A percentile compares a stretch with the other conserved stretches of the same genome.
These are phyloP conservation scores for Jackrogersella minutella DNA, from an alignment of 495 filamentous ascomycete genomes.

Conservation along the genomic window DNA sequence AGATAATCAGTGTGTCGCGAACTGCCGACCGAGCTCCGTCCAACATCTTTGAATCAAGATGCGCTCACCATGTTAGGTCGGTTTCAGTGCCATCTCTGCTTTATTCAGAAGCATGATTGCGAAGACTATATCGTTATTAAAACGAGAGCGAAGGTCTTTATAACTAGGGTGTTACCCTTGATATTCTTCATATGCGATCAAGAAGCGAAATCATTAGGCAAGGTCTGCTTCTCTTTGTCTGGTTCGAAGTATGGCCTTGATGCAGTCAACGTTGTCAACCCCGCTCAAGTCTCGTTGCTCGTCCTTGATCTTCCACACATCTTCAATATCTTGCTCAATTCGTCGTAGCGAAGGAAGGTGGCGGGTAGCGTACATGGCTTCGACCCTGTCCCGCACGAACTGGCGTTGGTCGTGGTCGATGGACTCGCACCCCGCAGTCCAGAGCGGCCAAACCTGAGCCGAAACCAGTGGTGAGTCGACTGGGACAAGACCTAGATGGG, in stretches of 20 bases:
- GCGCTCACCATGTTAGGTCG: neutral
- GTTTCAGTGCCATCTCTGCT: neutral
- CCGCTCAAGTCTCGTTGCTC: slow-evolving; percentile 37
- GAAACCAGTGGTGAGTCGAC: slow-evolving; percentile 40
- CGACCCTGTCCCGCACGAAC: slow-evolving; percentile 36
- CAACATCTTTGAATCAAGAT: neutral
- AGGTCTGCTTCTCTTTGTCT: slow-evolving; percentile 40
- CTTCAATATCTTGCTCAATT: slow-evolving; percentile 40
- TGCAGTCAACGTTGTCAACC: slow-evolving; percentile 43
- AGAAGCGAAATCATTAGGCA: slow-evolving; percentile 5
- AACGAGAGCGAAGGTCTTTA: neutral
- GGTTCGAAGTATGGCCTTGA: slow-evolving; percentile 37
- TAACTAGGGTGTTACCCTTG: neutral
- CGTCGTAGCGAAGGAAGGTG: slow-evolving; percentile 41
- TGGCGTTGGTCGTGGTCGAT: slow-evolving; percentile 38
- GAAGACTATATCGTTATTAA: neutral
- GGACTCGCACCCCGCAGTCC: slow-evolving; percentile 45
- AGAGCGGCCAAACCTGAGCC: slow-evolving; percentile 44
- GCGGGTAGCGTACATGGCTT: slow-evolving; percentile 39
- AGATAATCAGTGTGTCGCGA: neutral
- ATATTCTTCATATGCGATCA: neutral
- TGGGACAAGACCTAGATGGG: slow-evolving; percentile 31
- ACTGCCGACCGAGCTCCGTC: neutral
- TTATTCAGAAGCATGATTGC: neutral
- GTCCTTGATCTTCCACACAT: slow-evolving; percentile 44